Base-by-base conservation (phyloP, 2,329 filamentous ascomycete species). In the Rutstroemia sp. region DNA sequence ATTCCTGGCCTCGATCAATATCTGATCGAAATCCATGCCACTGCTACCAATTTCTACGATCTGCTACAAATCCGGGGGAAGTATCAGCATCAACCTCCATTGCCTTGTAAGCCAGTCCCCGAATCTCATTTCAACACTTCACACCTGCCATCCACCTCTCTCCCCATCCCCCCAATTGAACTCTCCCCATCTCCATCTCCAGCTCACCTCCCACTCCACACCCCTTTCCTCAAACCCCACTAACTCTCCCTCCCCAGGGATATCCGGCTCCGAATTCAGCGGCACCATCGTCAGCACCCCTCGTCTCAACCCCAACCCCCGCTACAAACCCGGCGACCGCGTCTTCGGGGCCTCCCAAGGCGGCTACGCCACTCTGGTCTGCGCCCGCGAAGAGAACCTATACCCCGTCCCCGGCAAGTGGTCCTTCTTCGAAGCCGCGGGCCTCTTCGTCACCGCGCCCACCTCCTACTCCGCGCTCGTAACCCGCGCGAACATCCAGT, bases 31-130 rank as follows among this genome's bases (percentile, higher is more conserved):
- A 88, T 97, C 66, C 88, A 90, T 72, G 90, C 92, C 48, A 81
- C 88, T 0, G 92, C 90, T 19, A 89, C 90, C 67, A 97, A 97
- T 75, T 97, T 97, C 80, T 97, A 96, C 77, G 92, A 97, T 71
- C 87, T 96, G 57, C 83, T 97, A 54, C 92, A 97, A 70, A 90
- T 96, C 68, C 87, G 90, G 68, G 92, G 92, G 56, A 95, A 95
- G 81, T 97, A 97, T 74, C 92, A 97, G 70, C 81, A 90, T 70
- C 92, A 96, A 67, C 91, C 91, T 0, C 83, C 59, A 16, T 85
- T 96, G 49, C 92, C 92, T 34, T 96, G 92, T 55, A 50, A 37
- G 52, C 4, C 4, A 30, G 39, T 19, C 42, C n/a, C 8, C 19
- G 18, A 19, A 21, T 42, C 39, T 16, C 27, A 30, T 30, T 6